Percentiles rank a stretch among this genome's conserved stretches.
phyloP scores from a whole-genome alignment of 1,284 basidiomycete genomes.

The Marasmius sp. region DNA sequence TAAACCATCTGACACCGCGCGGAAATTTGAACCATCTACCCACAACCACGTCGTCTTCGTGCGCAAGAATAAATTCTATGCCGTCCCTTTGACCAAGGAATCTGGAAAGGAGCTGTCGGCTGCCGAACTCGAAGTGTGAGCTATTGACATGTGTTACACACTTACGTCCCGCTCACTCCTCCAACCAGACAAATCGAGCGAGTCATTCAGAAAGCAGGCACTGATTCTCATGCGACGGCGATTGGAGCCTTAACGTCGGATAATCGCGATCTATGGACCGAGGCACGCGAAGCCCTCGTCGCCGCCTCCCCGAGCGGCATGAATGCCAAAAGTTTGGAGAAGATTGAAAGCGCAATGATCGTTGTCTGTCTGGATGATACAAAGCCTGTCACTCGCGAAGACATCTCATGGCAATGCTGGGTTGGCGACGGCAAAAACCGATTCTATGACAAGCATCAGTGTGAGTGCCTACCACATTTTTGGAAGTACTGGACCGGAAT shows the following conservation, averaged over 20 bases:
- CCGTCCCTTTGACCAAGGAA: slow-evolving; percentile 66
- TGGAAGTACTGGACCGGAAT: neutral
- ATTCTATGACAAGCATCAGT: slow-evolving; percentile 97
- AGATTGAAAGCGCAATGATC: slow-evolving; percentile 90
- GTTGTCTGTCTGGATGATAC: slow-evolving; percentile 86
- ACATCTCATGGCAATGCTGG: slow-evolving; percentile 86
- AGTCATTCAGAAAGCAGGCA: slow-evolving; percentile 72
- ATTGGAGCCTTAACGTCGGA: slow-evolving; percentile 87
- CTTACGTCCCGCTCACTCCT: slow-evolving; percentile 8
- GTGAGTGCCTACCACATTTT: slow-evolving; percentile 45
- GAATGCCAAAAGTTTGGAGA: slow-evolving; percentile 72
- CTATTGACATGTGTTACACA: slow-evolving; percentile 3
- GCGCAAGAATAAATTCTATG: slow-evolving; percentile 90
- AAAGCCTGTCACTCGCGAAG: slow-evolving; percentile 78
- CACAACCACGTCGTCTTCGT: slow-evolving; percentile 92
- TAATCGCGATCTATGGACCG: slow-evolving; percentile 90
- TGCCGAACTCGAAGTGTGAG: slow-evolving; percentile 74
- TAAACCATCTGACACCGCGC: slow-evolving; percentile 82
- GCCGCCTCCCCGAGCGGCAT: slow-evolving; percentile 52
- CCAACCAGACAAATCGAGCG: slow-evolving; percentile 71
- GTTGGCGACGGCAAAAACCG: slow-evolving; percentile 90
- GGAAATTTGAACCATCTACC: slow-evolving; percentile 73
- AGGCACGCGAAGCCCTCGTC: slow-evolving; percentile 72
- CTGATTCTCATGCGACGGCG: slow-evolving; percentile 48
- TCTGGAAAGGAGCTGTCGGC: slow-evolving; percentile 71